Evolutionary conservation across 1,139 yeast genomes (phyloP).

Genomic region (Geotrichum europaeum): DNA sequence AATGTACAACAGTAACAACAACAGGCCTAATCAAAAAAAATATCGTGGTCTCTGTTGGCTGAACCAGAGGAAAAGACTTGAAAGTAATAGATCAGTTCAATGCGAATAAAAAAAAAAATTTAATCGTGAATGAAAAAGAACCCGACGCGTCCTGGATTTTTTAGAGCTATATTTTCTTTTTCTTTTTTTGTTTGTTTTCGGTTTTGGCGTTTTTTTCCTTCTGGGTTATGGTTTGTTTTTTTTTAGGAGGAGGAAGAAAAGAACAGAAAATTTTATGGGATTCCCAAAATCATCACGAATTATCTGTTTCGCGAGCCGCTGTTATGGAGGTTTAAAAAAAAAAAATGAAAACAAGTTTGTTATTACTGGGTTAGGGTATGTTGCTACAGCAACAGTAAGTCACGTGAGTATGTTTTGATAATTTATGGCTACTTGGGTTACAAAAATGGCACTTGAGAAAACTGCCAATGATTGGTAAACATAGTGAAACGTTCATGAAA

Average conservation of each 20-base stretch:
- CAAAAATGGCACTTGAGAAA: neutral
- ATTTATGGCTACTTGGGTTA: neutral
- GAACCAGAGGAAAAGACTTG: neutral
- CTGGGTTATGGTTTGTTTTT: constrained; percentile 6
- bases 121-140: neutral
- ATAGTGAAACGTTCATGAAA: neutral
- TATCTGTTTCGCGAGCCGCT: neutral
- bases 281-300: neutral
- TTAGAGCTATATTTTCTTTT: neutral
- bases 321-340: neutral
- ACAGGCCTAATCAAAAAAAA: neutral
- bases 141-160: neutral
- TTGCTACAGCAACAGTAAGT: constrained; percentile 2
- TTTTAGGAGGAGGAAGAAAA: neutral
- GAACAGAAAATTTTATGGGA: neutral
- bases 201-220: neutral
- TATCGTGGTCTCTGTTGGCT: neutral
- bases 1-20: neutral
- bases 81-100: neutral
- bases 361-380: constrained; percentile 6
- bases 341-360: constrained; percentile 2
- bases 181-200: neutral
- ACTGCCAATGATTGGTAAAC: neutral
- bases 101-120: neutral
- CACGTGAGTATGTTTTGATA: neutral